Conservation (phyloP, 352 stramenopile species). For the Phytopythium cucurbitacearum region DNA sequence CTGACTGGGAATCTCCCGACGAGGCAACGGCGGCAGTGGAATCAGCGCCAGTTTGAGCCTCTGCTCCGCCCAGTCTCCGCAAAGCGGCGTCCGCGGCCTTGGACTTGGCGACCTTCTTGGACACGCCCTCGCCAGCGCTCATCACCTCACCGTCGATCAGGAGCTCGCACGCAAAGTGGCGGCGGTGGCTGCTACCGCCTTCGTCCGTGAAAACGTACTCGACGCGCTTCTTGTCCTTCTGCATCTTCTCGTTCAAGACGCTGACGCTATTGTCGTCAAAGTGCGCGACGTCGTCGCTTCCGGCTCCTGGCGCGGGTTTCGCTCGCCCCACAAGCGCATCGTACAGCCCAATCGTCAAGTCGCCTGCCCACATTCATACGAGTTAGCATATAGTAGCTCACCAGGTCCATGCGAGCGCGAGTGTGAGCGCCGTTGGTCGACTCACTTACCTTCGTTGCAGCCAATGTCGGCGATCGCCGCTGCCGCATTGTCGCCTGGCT, state of each 20-base stretch:
- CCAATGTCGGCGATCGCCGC: slow-evolving; percentile 69
- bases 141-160: slow-evolving; percentile 42
- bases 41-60: slow-evolving; percentile 2
- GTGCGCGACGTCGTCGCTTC: slow-evolving; percentile 25
- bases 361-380: slow-evolving; percentile 9
- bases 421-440: neutral
- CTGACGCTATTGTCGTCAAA: slow-evolving; percentile 62
- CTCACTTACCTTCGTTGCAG: slow-evolving; percentile 65
- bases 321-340: slow-evolving; percentile 38
- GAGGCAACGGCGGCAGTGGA: neutral
- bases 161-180: slow-evolving; percentile 58
- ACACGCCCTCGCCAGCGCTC: slow-evolving; percentile 56
- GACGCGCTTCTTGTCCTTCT: slow-evolving; percentile 60
- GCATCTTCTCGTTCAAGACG: slow-evolving; percentile 60
- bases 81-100: slow-evolving; percentile 58
- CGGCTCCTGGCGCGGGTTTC: slow-evolving; percentile 4
- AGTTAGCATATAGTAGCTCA: neutral
- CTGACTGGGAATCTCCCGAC: neutral
- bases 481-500: slow-evolving; percentile 9
- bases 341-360: slow-evolving; percentile 71
- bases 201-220: slow-evolving; percentile 58
- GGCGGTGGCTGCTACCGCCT: slow-evolving; percentile 46
- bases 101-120: slow-evolving; percentile 79
- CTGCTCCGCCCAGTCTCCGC: slow-evolving; percentile 9
- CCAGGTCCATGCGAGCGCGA: neutral